Evolutionary conservation across 306 rosid species (phyloP).

Genomic region (Begonia fuchsioides): DNA sequence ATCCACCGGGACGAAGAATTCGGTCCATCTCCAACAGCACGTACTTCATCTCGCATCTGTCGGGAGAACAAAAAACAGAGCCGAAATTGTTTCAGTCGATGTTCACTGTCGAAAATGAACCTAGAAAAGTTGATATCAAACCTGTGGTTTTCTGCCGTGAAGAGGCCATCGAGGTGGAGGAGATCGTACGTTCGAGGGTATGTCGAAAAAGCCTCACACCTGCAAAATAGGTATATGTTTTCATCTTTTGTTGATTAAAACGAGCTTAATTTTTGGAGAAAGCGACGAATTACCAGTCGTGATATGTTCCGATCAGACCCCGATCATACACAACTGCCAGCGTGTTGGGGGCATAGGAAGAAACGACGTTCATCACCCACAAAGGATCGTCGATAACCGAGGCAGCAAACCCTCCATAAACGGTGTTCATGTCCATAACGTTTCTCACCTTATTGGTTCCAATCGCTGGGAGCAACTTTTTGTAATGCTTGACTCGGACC

Average conservation of each 20-base stretch:
- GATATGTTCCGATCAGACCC: slow-evolving; percentile 85
- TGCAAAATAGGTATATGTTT: slow-evolving; percentile 22
- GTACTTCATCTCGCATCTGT: slow-evolving; percentile 85
- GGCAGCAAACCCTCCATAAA: slow-evolving; percentile 84
- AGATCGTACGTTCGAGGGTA: slow-evolving; percentile 96
- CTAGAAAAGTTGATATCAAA: slow-evolving; percentile 10
- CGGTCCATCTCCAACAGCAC: slow-evolving; percentile 94
- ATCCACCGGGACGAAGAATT: slow-evolving; percentile 61
- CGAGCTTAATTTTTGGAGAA: too few species aligned
- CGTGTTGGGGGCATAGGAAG: slow-evolving; percentile 67
- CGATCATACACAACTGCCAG: slow-evolving; percentile 78
- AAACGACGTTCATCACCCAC: slow-evolving; percentile 98
- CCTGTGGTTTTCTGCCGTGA: slow-evolving; percentile 91
- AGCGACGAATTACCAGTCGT: slow-evolving; percentile 57
- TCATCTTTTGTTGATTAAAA: not conserved
- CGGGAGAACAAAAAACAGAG: not conserved
- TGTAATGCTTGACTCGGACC: slow-evolving; percentile 62
- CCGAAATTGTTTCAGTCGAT: too few species aligned
- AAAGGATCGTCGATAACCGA: slow-evolving; percentile 60
- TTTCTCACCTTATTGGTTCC: slow-evolving; percentile 73
- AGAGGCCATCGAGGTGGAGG: slow-evolving; percentile 87
- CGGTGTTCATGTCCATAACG: slow-evolving; percentile 94
- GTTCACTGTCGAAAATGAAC: too few species aligned
- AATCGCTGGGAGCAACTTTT: slow-evolving; percentile 71
- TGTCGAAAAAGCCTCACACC: slow-evolving; percentile 98